Evolutionary conservation across 2,329 filamentous ascomycete species (phyloP).

Genomic region (Fusarium coicis): DNA sequence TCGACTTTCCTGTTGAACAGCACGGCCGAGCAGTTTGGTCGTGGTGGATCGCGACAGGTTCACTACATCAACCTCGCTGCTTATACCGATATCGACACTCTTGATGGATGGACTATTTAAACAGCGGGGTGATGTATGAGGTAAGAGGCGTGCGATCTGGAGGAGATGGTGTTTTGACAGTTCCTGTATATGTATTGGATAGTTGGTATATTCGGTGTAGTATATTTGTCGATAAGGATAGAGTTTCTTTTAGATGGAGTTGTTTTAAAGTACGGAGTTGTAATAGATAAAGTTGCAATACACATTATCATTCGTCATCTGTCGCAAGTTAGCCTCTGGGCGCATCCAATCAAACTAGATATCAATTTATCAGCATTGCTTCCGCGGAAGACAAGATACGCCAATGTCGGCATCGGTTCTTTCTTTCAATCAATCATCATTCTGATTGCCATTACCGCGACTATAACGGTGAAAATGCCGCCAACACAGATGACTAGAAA

Average conservation of each 20-base stretch:
- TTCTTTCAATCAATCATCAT: too few relatives aligned
- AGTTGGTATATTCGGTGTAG: accelerated
- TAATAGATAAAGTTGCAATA: too few relatives aligned
- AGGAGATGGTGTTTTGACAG: too few relatives aligned
- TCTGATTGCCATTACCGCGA: accelerated
- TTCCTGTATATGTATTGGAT: accelerated
- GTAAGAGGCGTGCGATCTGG: too few relatives aligned
- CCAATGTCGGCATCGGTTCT: background rate
- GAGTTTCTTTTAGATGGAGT: accelerated
- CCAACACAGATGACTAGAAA: background rate
- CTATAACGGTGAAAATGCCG: background rate
- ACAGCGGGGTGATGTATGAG: accelerated
- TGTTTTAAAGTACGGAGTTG: background rate
- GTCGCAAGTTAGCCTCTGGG: accelerated
- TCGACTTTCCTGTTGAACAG: background rate
- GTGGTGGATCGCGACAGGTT: background rate
- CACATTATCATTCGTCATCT: accelerated
- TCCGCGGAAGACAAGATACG: slow-evolving; percentile 1
- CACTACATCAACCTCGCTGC: background rate
- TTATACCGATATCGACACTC: background rate
- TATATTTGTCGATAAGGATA: accelerated
- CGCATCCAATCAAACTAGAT: accelerated
- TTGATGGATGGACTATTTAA: background rate
- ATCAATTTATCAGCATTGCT: slow-evolving; percentile 1
- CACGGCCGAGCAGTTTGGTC: background rate